Evolutionary conservation across 2,329 filamentous ascomycete species (phyloP).

Genomic region (Oidium heveae): DNA sequence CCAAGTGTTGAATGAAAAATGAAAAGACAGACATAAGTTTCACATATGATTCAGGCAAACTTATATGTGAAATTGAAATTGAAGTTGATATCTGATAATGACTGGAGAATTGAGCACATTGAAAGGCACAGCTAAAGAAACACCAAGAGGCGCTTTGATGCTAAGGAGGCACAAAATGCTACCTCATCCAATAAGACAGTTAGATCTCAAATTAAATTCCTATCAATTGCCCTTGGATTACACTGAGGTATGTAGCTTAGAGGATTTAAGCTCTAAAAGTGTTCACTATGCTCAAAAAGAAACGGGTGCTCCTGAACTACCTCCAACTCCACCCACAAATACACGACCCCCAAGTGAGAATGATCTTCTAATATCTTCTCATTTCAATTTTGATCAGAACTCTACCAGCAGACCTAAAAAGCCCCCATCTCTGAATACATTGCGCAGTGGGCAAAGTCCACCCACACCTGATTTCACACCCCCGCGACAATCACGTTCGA

Average conservation of each 20-base stretch:
- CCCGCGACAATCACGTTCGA: slow-evolving; percentile 26
- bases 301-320: slow-evolving; percentile 19
- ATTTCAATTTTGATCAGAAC: slow-evolving; percentile 6
- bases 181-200: neutral
- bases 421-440: slow-evolving; percentile 21
- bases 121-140: too few species aligned
- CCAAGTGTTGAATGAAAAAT: too few species aligned
- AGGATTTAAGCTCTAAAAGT: too few species aligned
- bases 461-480: slow-evolving; percentile 57
- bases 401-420: slow-evolving; percentile 4
- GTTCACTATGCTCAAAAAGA: too few species aligned
- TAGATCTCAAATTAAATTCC: neutral
- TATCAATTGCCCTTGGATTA: too few species aligned
- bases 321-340: slow-evolving; percentile 37
- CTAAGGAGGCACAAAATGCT: neutral
- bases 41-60: too few species aligned
- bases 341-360: slow-evolving; percentile 30
- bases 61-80: too few species aligned
- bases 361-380: slow-evolving; percentile 5
- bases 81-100: too few species aligned
- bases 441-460: slow-evolving; percentile 38
- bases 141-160: neutral
- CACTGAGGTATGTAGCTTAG: too few species aligned
- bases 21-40: too few species aligned
- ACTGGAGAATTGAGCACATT: too few species aligned